Evolutionary conservation across 73 alveolate species (phyloP).

Genomic region (Durusdinium trenchii): DNA sequence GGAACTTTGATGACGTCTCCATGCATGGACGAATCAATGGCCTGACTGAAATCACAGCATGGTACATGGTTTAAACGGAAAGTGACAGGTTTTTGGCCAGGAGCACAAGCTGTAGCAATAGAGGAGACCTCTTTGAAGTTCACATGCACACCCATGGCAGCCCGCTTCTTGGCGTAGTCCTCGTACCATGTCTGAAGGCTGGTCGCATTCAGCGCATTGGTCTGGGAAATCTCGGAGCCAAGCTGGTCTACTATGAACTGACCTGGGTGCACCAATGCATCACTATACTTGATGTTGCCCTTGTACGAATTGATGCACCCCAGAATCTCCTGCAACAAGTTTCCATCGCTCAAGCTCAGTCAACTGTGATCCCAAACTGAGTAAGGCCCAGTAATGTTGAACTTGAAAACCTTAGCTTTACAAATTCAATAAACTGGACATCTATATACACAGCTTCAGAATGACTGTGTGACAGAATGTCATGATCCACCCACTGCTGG

Average conservation of each 20-base stretch:
- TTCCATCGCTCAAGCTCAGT: no score
- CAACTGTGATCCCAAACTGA: background rate
- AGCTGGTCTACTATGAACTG: background rate
- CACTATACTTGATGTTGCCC: no score
- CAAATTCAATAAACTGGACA: no score
- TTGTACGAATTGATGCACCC: background rate
- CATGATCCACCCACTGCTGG: background rate
- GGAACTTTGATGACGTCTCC: constrained; percentile 29
- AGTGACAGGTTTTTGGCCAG: background rate
- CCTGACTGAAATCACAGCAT: background rate
- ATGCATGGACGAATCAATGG: background rate
- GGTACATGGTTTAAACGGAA: background rate
- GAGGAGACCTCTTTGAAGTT: background rate
- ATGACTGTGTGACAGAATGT: background rate
- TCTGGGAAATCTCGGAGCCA: background rate
- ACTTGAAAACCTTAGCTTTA: background rate
- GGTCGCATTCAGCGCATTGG: background rate
- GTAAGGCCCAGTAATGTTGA: background rate
- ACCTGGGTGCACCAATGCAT: background rate
- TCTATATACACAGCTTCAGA: background rate
- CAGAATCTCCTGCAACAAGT: background rate
- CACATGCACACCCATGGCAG: background rate
- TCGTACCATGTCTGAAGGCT: background rate
- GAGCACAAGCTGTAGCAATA: background rate
- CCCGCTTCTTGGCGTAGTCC: background rate